Percentiles rank a stretch among this genome's conserved stretches.
Evolutionary conservation across 2,329 filamentous ascomycete species (phyloP).

Genomic region (Colletotrichum eleusines): DNA sequence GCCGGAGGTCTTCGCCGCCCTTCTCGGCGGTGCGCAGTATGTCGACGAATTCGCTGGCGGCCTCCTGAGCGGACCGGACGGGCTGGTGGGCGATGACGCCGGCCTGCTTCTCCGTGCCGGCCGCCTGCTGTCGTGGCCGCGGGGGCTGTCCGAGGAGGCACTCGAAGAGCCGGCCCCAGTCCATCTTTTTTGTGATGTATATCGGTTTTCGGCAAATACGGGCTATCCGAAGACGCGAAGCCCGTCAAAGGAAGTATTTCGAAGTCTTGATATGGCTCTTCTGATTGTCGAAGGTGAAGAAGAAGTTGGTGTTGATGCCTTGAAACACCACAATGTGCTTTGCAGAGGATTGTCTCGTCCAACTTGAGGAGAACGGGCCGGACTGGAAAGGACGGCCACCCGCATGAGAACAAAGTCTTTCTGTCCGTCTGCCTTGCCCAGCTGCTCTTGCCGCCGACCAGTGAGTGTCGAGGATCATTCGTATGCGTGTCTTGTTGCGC

Average conservation of each 20-base stretch:
- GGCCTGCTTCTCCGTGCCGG: neutral
- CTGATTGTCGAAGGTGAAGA: neutral
- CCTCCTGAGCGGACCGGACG: slow-evolving; percentile 1
- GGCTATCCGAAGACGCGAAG: neutral
- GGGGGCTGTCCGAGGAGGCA: neutral
- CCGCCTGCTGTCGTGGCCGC: neutral
- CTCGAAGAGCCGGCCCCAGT: neutral
- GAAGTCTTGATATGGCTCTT: neutral
- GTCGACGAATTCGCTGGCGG: slow-evolving; percentile 27
- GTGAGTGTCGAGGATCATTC: neutral
- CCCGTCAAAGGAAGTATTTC: too few relatives aligned
- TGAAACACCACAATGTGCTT: neutral
- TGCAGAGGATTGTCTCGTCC: neutral
- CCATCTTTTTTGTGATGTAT: neutral
- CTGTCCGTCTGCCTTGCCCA: slow-evolving; percentile 5
- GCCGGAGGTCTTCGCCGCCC: slow-evolving; percentile 15
- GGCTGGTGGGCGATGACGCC: slow-evolving; percentile 19
- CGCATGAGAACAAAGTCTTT: neutral
- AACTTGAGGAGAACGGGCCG: neutral
- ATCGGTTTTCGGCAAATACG: too few relatives aligned
- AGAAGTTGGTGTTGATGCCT: neutral
- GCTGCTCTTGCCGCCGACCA: slow-evolving; percentile 3
- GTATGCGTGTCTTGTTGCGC: slow-evolving; percentile 7
- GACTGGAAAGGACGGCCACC: slow-evolving; percentile 14
- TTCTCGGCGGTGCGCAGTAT: slow-evolving; percentile 29